Evolutionary conservation across 2,329 filamentous ascomycete genomes (phyloP), one percentile per base, ranked within the genome.

Genomic region (Neofusicoccum kwambonambiense): DNA sequence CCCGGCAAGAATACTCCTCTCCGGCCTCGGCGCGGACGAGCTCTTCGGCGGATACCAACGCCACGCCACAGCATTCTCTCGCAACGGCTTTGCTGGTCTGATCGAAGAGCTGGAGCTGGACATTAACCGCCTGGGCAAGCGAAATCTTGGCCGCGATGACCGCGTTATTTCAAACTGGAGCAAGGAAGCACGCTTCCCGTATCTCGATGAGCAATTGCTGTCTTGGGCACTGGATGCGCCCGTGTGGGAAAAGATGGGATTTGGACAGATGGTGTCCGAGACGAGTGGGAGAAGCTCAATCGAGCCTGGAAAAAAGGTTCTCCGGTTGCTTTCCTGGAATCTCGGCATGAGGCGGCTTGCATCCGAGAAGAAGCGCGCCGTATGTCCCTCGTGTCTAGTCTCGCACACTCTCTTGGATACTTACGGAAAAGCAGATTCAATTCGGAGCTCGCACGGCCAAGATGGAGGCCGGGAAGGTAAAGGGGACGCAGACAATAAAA

Each of bases 101-200:
- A 79, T 93, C 4, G 86, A 91, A 1, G 94, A 99, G 77, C 85
- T 99, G 4, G 87, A 90, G 66, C 83, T 98, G 3, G 95, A 99
- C 67, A 89, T 98, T 42, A 83, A 86, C 54, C 87, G 96, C 27
- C 86, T 99, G 1, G 93, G 94, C 1, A 92, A 95, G 77, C 87
- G 95, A n/a, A 99, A 99, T 69, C 84, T 99, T 7, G 96, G 95
- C 3, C 88, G 95, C 9, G 95, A 99, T 73, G 96, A 99, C 77
- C 87, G 95, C 27, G 90, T 93, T 17, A 92, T 97, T 77, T 89
- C 92, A 2, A 86, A 96, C 73, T 98, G 93, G 90, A 88, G 91
- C 13, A 89, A 89, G 67, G 95, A 99, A 77, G 90, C 90, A 37
- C 86, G 95, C 41, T 97, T 96, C 73, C 95, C 96, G 0, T 99